phyloP scores from a whole-genome alignment of 352 stramenopile genomes.

The Thalassiosira allenii region DNA sequence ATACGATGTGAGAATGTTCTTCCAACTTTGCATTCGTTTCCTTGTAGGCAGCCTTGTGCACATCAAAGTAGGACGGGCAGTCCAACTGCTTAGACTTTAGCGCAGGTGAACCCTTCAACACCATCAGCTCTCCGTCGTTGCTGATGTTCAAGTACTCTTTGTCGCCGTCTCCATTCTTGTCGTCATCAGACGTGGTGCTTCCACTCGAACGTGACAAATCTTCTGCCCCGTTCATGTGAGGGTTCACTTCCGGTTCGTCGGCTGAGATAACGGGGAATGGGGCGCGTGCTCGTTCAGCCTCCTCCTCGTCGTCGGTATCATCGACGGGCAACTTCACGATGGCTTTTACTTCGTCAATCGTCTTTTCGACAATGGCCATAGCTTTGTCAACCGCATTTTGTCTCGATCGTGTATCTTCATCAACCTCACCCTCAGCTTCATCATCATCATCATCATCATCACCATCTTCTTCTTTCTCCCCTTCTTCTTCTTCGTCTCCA shows the following conservation, averaged over 20 bases:
- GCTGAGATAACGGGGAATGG: not conserved
- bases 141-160: slow-evolving; percentile 46
- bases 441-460: slow-evolving; percentile 15
- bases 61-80: slow-evolving; percentile 45
- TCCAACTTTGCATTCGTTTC: slow-evolving; percentile 50
- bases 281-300: slow-evolving; percentile 8
- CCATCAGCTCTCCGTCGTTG: slow-evolving; percentile 28
- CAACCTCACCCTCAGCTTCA: not conserved
- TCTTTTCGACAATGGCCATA: not conserved
- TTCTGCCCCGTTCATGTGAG: slow-evolving; percentile 7
- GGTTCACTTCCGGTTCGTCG: slow-evolving; percentile 3
- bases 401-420: not conserved
- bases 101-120: slow-evolving; percentile 32
- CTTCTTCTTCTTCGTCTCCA: slow-evolving; percentile 20
- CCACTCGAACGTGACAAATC: not conserved
- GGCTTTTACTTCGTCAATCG: slow-evolving; percentile 7
- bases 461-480: slow-evolving; percentile 17
- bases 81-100: not conserved
- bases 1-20: slow-evolving; percentile 43
- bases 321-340: not conserved
- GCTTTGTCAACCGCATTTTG: not conserved
- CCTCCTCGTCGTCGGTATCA: not conserved
- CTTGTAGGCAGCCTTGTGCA: slow-evolving; percentile 48
- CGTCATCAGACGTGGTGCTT: slow-evolving; percentile 1
- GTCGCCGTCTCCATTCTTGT: not conserved